Base-by-base conservation (phyloP, 257 asterid species). In the Apocynum venetum region DNA sequence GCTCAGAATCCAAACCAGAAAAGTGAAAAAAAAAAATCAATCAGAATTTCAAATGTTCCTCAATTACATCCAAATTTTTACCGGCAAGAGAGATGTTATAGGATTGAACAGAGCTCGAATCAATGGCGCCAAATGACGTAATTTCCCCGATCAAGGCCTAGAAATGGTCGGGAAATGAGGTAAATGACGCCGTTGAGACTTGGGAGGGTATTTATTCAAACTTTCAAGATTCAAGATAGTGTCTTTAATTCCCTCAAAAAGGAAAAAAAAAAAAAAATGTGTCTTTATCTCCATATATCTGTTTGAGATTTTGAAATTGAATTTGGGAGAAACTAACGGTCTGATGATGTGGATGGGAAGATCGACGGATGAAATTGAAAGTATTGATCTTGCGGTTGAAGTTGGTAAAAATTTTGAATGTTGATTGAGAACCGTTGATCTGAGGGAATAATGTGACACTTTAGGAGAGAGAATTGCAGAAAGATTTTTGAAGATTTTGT, bases 281-380 rank as follows among this genome's bases (percentile, higher is more conserved):
- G 49, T 66, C 71, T 70, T 35, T 79, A 71, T 59, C 46, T 48
- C 60, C 38, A 35, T 72, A 76, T 59, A 76, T 60, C 52, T 85
- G 73, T 5, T 19, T 60, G 35, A 60, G 31, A 65, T 75, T 85
- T 79, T 76, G 82, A 88, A 84, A 53, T 86, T 81, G 71, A 74
- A 79, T 72, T 78, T 70, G n/a, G 63, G 49, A 38, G 56, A 38
- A 56, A 61, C 17, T 17, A 75, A 63, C 81, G 86, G 38, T 38
- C 6, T n/a, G 87, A 84, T 81, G 57, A 77, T 64, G 43, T 11
- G 71, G 73, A 84, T 83, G 89, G 85, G 77, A 79, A 79, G 40
- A 76, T 67, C 53, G 7, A 88, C 85, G 89, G 85, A 10, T n/a
- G 36, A 60, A 81, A 80, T 78, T 73, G 31, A 46, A 80, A 59